These are phyloP conservation scores for Acrodontium crateriforme DNA, from an alignment of 2,329 filamentous ascomycete species.

Conservation along the genomic window DNA sequence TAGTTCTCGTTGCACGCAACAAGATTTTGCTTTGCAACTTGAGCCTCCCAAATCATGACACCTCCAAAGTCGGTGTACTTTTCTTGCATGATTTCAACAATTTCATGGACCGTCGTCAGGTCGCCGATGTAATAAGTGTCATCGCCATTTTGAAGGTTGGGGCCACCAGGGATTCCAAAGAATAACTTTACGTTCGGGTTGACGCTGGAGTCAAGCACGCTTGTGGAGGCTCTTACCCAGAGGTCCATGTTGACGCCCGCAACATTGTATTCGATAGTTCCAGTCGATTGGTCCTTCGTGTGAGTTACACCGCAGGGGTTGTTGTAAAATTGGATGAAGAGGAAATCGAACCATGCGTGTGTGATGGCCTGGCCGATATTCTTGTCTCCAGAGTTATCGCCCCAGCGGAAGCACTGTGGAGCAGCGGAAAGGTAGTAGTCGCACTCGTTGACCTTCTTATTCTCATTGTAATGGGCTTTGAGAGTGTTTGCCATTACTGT, in stretches of 20 bases:
- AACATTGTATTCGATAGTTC: conserved; percentile 21
- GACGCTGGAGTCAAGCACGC: conserved; percentile 12
- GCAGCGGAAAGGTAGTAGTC: conserved; percentile 39
- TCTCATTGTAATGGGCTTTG: conserved; percentile 10
- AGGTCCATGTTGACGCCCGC: conserved; percentile 10
- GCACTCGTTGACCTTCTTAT: no score
- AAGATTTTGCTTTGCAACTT: conserved; percentile 34
- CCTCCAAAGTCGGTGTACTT: conserved; percentile 40
- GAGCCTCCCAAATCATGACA: conserved; percentile 47
- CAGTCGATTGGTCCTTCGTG: conserved; percentile 16
- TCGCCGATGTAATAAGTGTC: conserved; percentile 34
- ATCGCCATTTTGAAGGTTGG: conserved; percentile 16
- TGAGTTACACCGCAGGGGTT: conserved; percentile 31
- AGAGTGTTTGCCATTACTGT: neutral
- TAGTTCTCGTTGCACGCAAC: conserved; percentile 31
- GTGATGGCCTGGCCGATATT: conserved; percentile 21
- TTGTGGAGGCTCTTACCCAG: neutral
- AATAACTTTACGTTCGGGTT: conserved; percentile 37
- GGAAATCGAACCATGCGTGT: conserved; percentile 28
- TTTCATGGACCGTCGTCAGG: no score
- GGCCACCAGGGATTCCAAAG: conserved; percentile 35
- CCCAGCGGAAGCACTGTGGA: conserved; percentile 35
- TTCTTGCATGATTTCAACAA: conserved; percentile 30
- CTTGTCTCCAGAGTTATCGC: no score
- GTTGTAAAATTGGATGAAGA: conserved; percentile 36